phyloP scores from a whole-genome alignment of 2,329 filamentous ascomycete genomes.

The Colletotrichum sp. region DNA sequence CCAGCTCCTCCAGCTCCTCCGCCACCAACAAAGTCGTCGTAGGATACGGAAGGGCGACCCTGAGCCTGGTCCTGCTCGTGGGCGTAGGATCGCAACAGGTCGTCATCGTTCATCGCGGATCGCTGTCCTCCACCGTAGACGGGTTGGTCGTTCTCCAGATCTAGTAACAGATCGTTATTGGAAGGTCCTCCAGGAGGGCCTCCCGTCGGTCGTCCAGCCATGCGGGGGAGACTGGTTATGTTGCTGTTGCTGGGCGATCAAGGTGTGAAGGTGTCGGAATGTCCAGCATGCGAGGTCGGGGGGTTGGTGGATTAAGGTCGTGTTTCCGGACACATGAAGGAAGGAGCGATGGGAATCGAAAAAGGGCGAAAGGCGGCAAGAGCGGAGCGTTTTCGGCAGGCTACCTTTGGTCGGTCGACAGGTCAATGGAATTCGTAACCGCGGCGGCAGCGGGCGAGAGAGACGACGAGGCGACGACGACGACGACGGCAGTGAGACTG shows the following conservation, averaged over 20 bases:
- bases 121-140: slow-evolving; percentile 78
- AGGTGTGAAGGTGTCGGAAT: slow-evolving; percentile 28
- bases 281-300: slow-evolving; percentile 34
- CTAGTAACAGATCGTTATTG: slow-evolving; percentile 70
- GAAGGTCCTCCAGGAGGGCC: slow-evolving; percentile 55
- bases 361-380: not conserved
- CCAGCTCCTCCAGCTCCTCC: slow-evolving; percentile 24
- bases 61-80: slow-evolving; percentile 67
- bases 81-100: slow-evolving; percentile 77
- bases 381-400: not conserved
- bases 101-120: slow-evolving; percentile 81
- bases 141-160: slow-evolving; percentile 74
- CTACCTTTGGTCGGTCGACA: slow-evolving; percentile 3
- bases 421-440: not conserved
- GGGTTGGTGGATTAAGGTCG: not conserved
- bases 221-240: slow-evolving; percentile 50
- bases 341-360: slow-evolving; percentile 10
- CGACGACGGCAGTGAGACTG: not conserved
- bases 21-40: slow-evolving; percentile 90
- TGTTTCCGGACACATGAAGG: slow-evolving; percentile 12
- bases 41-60: slow-evolving; percentile 84
- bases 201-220: slow-evolving; percentile 63
- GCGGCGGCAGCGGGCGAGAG: not conserved
- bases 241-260: slow-evolving; percentile 25
- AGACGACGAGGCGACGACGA: not conserved